Conservation (phyloP, 116 monocot genomes). For the Dioscorea cayenensis region DNA sequence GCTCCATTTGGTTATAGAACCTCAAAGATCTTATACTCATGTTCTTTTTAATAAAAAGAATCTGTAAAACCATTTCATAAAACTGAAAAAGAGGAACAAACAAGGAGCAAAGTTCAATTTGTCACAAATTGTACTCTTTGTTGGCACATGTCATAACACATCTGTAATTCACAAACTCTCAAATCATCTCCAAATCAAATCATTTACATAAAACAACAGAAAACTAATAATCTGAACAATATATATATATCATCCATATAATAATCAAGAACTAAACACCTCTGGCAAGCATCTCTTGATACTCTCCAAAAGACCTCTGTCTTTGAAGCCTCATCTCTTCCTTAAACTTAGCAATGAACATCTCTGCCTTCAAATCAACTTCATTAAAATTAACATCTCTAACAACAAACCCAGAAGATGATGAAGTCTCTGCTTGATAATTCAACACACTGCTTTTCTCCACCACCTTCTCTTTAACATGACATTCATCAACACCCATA, state of each 20-base stretch:
- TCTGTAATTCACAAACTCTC: neutral
- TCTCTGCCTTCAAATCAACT: constrained; percentile 38
- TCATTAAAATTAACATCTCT: constrained; percentile 4
- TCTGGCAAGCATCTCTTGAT: constrained; percentile 36
- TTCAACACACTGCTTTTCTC: neutral
- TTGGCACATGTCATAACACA: neutral
- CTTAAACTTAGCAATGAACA: constrained; percentile 32
- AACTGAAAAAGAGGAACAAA: no score
- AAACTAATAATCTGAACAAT: neutral
- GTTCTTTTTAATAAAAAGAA: no score
- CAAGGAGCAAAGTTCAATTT: no score
- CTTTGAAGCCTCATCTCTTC: constrained; percentile 44
- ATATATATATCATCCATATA: neutral
- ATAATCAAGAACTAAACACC: constrained; percentile 1
- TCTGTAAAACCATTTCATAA: no score
- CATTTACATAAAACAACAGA: neutral
- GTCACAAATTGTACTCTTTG: no score
- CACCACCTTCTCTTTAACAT: neutral
- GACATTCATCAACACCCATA: neutral
- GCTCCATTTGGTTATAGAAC: no score
- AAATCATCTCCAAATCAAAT: neutral
- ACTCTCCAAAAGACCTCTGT: constrained; percentile 24
- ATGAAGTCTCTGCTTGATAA: neutral
- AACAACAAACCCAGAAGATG: neutral
- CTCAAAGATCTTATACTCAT: no score